Evolutionary conservation across 225 moss, liverwort and hornwort species (phyloP).

Genomic region (Marchantia polymorpha): DNA sequence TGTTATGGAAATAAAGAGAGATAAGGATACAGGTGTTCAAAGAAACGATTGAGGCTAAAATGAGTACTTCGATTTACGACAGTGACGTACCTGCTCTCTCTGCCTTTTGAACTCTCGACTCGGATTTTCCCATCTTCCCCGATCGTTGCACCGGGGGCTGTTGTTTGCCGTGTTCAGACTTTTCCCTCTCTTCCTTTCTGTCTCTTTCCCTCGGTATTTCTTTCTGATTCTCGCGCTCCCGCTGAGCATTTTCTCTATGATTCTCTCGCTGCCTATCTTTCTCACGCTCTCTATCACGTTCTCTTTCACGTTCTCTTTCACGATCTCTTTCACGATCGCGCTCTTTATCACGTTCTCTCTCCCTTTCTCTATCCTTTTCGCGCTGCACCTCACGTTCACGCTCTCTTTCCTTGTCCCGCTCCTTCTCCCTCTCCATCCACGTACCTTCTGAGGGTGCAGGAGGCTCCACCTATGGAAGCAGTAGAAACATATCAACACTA

Average conservation of each 20-base stretch:
- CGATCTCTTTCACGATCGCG: constrained; percentile 11
- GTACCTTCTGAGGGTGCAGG: constrained; percentile 26
- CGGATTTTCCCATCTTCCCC: constrained; percentile 49
- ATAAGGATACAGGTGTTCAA: background rate
- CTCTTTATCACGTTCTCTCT: constrained; percentile 2
- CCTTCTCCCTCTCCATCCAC: constrained; percentile 47
- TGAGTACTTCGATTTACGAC: constrained; percentile 6
- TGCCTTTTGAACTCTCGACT: constrained; percentile 55
- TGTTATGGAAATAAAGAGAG: no score
- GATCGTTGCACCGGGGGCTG: constrained; percentile 36
- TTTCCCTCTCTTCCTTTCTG: constrained; percentile 53
- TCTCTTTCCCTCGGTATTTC: constrained; percentile 33
- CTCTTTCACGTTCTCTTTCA: constrained; percentile 26
- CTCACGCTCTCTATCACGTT: constrained; percentile 15
- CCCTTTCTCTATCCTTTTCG: constrained; percentile 16
- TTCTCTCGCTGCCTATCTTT: constrained; percentile 11
- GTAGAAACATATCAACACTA: background rate
- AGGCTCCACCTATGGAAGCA: constrained; percentile 47
- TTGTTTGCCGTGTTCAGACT: constrained; percentile 45
- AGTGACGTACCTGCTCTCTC: constrained; percentile 55
- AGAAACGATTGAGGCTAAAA: background rate
- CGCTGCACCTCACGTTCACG: constrained; percentile 26
- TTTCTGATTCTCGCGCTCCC: constrained; percentile 31
- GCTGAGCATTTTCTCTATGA: constrained; percentile 17
- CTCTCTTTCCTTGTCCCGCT: constrained; percentile 27